A percentile compares a stretch with the other conserved stretches of the same genome.
phyloP scores from a whole-genome alignment of 805 yeast species.

The Kodamaea neixiangensis region DNA sequence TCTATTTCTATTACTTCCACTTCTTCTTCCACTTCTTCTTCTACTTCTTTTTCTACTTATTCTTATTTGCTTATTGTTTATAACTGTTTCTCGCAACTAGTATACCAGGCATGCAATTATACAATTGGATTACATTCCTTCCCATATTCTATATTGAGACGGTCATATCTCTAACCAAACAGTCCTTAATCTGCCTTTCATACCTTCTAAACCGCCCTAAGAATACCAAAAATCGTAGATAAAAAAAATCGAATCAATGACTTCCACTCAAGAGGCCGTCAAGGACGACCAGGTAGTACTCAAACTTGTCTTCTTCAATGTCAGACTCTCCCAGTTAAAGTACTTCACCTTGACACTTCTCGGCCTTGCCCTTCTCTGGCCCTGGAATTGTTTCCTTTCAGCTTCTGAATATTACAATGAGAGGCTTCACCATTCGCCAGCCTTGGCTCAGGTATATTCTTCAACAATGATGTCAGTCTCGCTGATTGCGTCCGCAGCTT shows the following conservation, averaged over 20 bases:
- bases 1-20: too few relatives aligned
- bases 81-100: too few relatives aligned
- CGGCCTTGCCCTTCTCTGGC: slow-evolving; percentile 88
- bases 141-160: too few relatives aligned
- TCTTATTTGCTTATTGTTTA: too few relatives aligned
- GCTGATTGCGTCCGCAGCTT: slow-evolving; percentile 63
- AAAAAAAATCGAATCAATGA: not conserved
- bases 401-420: slow-evolving; percentile 79
- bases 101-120: too few relatives aligned
- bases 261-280: not conserved
- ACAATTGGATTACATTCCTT: too few relatives aligned
- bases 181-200: too few relatives aligned
- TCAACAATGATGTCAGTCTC: slow-evolving; percentile 88
- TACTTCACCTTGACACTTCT: slow-evolving; percentile 64
- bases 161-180: too few relatives aligned
- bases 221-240: not conserved
- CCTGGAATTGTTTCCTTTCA: slow-evolving; percentile 90
- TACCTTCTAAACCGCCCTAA: too few relatives aligned
- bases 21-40: too few relatives aligned
- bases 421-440: slow-evolving; percentile 53
- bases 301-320: slow-evolving; percentile 9
- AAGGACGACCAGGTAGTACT: slow-evolving; percentile 23
- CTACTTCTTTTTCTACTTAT: too few relatives aligned
- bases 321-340: slow-evolving; percentile 30
- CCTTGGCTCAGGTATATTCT: slow-evolving; percentile 61